phyloP scores from a whole-genome alignment of 345 rosid genomes.

The Hypericum androsaemum region DNA sequence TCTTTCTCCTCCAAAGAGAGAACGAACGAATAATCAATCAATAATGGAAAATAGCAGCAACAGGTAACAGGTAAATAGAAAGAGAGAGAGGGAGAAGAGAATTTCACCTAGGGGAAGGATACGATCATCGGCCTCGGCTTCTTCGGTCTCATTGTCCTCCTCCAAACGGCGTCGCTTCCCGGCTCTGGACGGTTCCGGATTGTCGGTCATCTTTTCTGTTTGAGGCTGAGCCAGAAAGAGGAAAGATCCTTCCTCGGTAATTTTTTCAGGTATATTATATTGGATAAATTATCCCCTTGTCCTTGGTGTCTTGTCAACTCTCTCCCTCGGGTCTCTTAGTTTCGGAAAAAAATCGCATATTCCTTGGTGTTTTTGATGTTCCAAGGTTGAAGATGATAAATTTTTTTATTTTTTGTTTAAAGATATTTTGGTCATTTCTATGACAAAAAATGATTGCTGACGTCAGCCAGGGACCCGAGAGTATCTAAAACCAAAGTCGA shows the following conservation, averaged over 20 bases:
- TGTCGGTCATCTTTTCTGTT: conserved; percentile 3
- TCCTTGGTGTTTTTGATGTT: too few relatives aligned
- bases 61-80: background rate
- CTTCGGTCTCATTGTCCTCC: conserved; percentile 4
- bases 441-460: too few relatives aligned
- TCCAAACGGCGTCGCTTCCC: conserved; percentile 32
- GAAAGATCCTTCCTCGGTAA: conserved; percentile 1
- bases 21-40: background rate
- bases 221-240: too few relatives aligned
- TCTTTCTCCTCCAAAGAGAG: conserved; percentile 23
- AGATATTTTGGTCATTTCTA: too few relatives aligned
- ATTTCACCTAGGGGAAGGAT: conserved; percentile 27
- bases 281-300: too few relatives aligned
- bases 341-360: too few relatives aligned
- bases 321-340: too few relatives aligned
- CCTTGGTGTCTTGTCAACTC: too few relatives aligned
- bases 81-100: background rate
- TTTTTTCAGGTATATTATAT: conserved; percentile 11
- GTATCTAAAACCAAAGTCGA: too few relatives aligned
- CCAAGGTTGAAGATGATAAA: too few relatives aligned
- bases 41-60: background rate
- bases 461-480: too few relatives aligned
- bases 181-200: conserved; percentile 9
- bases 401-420: too few relatives aligned
- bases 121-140: conserved; percentile 18